phyloP scores from a whole-genome alignment of 305 asterid genomes.

The Fraxinus dipetala region DNA sequence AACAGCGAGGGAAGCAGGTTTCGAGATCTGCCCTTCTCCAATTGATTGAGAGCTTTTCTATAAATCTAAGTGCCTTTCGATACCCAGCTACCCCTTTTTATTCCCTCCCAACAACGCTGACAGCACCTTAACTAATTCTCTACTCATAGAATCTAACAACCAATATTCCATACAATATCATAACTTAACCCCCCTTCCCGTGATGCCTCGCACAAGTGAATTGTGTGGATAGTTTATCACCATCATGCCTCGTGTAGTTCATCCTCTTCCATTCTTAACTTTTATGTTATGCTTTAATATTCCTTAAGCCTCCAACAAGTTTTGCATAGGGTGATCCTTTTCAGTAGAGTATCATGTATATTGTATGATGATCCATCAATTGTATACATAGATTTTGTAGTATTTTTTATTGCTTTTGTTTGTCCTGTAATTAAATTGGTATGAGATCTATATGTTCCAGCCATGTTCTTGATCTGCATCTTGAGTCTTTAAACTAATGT shows the following conservation, averaged over 20 bases:
- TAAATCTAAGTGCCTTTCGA: not conserved
- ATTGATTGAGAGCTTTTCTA: not conserved
- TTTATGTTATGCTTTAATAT: constrained; percentile 14
- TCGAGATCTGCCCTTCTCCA: not conserved
- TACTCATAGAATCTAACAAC: too few species aligned
- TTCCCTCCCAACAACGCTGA: too few species aligned
- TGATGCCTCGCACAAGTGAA: not conserved
- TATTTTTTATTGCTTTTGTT: constrained; percentile 8
- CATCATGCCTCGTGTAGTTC: not conserved
- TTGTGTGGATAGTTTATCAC: not conserved
- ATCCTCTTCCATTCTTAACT: not conserved
- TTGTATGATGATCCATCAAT: constrained; percentile 2
- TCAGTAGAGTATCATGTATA: not conserved
- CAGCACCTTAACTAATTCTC: too few species aligned
- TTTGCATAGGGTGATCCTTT: constrained; percentile 15
- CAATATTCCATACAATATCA: too few species aligned
- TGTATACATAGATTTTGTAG: not conserved
- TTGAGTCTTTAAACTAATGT: constrained; percentile 30
- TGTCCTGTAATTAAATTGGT: constrained; percentile 4
- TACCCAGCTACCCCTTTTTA: too few species aligned
- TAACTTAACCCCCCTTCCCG: not conserved
- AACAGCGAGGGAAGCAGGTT: not conserved
- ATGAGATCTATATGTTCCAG: constrained; percentile 9
- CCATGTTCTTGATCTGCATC: constrained; percentile 24
- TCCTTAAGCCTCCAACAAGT: not conserved